Percentiles rank a stretch among this genome's conserved stretches.
These are phyloP conservation scores for Asterochloris sp. DNA, from an alignment of 139 green algal species.

Conservation along the genomic window DNA sequence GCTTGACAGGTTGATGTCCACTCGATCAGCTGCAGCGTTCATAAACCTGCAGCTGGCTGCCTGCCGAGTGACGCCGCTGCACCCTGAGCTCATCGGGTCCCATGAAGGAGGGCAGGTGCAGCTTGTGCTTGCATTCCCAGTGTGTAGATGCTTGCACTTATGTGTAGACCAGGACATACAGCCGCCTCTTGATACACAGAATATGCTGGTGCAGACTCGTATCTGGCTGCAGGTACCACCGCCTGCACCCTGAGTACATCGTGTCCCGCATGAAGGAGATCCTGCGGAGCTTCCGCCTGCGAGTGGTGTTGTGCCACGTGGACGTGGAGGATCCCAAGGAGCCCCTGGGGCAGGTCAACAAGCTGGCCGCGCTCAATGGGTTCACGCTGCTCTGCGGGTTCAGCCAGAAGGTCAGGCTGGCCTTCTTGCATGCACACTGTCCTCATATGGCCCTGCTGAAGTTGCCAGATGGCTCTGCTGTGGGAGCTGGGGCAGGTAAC, in stretches of 20 bases:
- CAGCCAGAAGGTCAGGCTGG: conserved; percentile 52
- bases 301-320: conserved; percentile 81
- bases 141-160: too few relatives aligned
- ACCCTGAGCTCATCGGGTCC: conserved; percentile 86
- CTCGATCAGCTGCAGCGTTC: too few relatives aligned
- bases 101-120: conserved; percentile 79
- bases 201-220: too few relatives aligned
- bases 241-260: conserved; percentile 93
- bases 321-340: conserved; percentile 84
- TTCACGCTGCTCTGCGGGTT: conserved; percentile 88
- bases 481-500: too few relatives aligned
- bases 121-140: too few relatives aligned
- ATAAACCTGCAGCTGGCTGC: too few relatives aligned
- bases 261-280: conserved; percentile 77
- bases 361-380: conserved; percentile 68
- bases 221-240: conserved; percentile 82
- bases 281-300: conserved; percentile 67
- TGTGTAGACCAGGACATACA: too few relatives aligned
- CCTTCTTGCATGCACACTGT: too few relatives aligned
- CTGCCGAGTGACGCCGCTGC: conserved; percentile 35
- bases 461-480: too few relatives aligned
- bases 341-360: conserved; percentile 70
- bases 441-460: too few relatives aligned
- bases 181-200: too few relatives aligned
- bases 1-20: too few relatives aligned